Percentiles rank a stretch among this genome's conserved stretches.
Evolutionary conservation across 495 filamentous ascomycete species (phyloP).

Genomic region (Penicillium ochrochloron): DNA sequence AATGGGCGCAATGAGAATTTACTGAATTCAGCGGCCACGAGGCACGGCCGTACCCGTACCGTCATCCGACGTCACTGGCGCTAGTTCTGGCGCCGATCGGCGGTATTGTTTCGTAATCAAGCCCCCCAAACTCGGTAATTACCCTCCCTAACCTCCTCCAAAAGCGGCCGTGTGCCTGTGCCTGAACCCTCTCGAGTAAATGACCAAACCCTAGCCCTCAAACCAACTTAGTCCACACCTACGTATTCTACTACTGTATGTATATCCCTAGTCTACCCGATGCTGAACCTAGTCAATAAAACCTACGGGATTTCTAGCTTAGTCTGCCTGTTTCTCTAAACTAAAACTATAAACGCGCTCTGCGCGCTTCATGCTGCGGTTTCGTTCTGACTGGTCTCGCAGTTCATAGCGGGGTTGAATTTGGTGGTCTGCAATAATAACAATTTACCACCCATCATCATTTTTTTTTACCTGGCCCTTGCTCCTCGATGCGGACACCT

Average conservation of each 20-base stretch:
- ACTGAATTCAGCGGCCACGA: conserved; percentile 15
- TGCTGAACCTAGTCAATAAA: background rate
- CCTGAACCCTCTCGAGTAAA: conserved; percentile 23
- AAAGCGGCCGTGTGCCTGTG: conserved; percentile 22
- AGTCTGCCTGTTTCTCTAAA: background rate
- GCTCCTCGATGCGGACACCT: conserved; percentile 18
- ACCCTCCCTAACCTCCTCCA: background rate
- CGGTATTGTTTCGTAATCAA: conserved; percentile 8
- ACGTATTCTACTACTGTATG: background rate
- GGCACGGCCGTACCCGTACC: conserved; percentile 11
- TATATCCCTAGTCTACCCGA: conserved; percentile 8
- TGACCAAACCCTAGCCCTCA: background rate
- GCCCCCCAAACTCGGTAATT: background rate
- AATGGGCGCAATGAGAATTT: background rate
- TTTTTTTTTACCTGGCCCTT: conserved; percentile 6
- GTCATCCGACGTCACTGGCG: conserved; percentile 10
- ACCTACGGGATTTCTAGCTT: background rate
- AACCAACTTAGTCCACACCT: background rate
- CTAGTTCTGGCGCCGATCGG: conserved; percentile 3
- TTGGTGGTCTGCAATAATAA: background rate
- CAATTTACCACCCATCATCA: background rate
- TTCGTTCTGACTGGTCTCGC: background rate
- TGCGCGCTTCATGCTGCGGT: conserved; percentile 25
- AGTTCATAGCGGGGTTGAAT: conserved; percentile 13
- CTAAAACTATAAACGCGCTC: conserved; percentile 31